These are phyloP conservation scores for Handroanthus guayacan DNA, from an alignment of 257 asterid species.

Conservation along the genomic window DNA sequence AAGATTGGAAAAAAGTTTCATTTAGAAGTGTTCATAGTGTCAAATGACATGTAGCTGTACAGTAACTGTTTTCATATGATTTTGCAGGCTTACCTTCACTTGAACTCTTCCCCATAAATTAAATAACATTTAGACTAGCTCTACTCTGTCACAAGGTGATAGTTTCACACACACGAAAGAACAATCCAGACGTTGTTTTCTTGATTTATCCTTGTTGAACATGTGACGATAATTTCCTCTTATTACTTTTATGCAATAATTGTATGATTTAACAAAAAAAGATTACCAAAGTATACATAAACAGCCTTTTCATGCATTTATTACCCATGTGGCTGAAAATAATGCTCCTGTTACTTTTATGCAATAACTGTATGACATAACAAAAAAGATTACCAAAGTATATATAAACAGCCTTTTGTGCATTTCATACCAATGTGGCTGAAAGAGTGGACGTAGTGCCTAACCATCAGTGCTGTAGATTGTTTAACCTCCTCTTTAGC, in stretches of 20 bases:
- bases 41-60: not conserved
- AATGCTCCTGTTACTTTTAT: not conserved
- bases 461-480: conserved; percentile 31
- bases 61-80: not conserved
- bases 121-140: conserved; percentile 7
- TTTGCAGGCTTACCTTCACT: conserved; percentile 4
- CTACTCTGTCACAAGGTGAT: conserved; percentile 18
- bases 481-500: conserved; percentile 22
- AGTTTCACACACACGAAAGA: not conserved
- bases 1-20: not conserved
- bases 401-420: not conserved
- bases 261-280: not conserved
- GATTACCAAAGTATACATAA: not conserved
- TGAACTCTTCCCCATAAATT: conserved; percentile 1
- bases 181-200: not conserved
- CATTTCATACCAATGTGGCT: not conserved
- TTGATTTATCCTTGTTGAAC: not conserved
- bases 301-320: not conserved
- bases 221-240: not conserved
- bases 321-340: too few species aligned
- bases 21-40: conserved; percentile 6
- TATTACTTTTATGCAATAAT: not conserved
- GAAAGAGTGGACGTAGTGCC: conserved; percentile 20
- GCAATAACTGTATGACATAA: not conserved
- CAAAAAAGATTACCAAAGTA: not conserved